phyloP scores from a whole-genome alignment of 805 yeast species.

The Kuraishia cidri region DNA sequence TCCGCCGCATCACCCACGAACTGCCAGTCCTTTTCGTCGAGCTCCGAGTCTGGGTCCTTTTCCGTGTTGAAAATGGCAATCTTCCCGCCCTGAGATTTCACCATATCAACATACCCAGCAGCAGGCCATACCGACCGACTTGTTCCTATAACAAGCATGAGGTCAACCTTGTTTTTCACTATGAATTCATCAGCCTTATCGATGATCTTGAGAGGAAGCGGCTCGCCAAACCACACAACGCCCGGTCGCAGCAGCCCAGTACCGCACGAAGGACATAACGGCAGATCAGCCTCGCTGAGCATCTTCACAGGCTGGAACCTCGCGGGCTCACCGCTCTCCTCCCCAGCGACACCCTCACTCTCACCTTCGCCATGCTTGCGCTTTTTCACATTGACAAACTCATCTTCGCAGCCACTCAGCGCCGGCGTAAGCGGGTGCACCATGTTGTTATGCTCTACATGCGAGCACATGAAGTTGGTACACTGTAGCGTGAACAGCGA shows the following conservation, averaged over 20 bases:
- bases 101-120: constrained; percentile 80
- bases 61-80: constrained; percentile 81
- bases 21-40: constrained; percentile 46
- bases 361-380: constrained; percentile 7
- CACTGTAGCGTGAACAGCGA: constrained; percentile 65
- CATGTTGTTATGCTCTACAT: constrained; percentile 39
- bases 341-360: constrained; percentile 4
- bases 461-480: constrained; percentile 68
- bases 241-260: constrained; percentile 72
- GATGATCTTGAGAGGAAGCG: constrained; percentile 56
- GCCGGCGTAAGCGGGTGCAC: constrained; percentile 53
- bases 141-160: constrained; percentile 79
- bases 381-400: constrained; percentile 14
- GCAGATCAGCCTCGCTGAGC: constrained; percentile 45
- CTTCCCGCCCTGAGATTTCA: constrained; percentile 62
- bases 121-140: constrained; percentile 89
- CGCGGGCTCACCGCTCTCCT: constrained; percentile 3
- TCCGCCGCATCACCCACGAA: constrained; percentile 77
- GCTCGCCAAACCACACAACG: constrained; percentile 94
- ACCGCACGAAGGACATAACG: constrained; percentile 72
- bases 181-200: constrained; percentile 67
- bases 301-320: constrained; percentile 37
- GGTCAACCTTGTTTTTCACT: constrained; percentile 46
- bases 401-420: constrained; percentile 30
- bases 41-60: constrained; percentile 31